Evolutionary conservation across 371 early-diverging fungal species (phyloP).

Genomic region (Syncephalis plumigaleata): DNA sequence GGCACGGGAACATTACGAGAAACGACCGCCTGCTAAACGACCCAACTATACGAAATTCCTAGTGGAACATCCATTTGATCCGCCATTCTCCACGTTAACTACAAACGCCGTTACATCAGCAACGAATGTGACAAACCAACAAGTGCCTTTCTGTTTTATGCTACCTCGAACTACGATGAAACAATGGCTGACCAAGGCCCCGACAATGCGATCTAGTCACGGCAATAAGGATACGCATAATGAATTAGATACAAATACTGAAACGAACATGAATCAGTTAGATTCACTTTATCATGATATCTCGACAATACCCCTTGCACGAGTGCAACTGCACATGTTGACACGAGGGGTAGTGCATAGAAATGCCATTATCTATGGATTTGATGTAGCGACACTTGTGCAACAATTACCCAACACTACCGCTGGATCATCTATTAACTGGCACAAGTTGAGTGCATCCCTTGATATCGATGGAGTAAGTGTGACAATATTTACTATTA

Average conservation of each 20-base stretch:
- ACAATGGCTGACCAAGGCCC: slow-evolving; percentile 4
- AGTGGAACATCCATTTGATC: slow-evolving; percentile 38
- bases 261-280: too few relatives aligned
- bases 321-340: slow-evolving; percentile 12
- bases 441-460: slow-evolving; percentile 8
- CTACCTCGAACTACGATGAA: slow-evolving; percentile 9
- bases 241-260: slow-evolving; percentile 10
- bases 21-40: slow-evolving; percentile 52
- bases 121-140: neutral
- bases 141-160: slow-evolving; percentile 3
- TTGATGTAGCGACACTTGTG: neutral
- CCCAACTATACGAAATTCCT: slow-evolving; percentile 42
- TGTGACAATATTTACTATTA: slow-evolving; percentile 9
- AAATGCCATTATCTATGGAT: slow-evolving; percentile 14
- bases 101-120: neutral
- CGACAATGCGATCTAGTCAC: slow-evolving; percentile 2
- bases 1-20: slow-evolving; percentile 21
- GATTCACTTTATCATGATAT: too few relatives aligned
- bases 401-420: slow-evolving; percentile 8
- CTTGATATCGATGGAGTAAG: slow-evolving; percentile 8
- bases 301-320: too few relatives aligned
- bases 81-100: slow-evolving; percentile 21
- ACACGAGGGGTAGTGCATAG: slow-evolving; percentile 7
- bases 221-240: slow-evolving; percentile 1
- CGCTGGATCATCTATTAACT: slow-evolving; percentile 6